phyloP scores from a whole-genome alignment of 805 yeast genomes.

The Metschnikowia amazonensis region DNA sequence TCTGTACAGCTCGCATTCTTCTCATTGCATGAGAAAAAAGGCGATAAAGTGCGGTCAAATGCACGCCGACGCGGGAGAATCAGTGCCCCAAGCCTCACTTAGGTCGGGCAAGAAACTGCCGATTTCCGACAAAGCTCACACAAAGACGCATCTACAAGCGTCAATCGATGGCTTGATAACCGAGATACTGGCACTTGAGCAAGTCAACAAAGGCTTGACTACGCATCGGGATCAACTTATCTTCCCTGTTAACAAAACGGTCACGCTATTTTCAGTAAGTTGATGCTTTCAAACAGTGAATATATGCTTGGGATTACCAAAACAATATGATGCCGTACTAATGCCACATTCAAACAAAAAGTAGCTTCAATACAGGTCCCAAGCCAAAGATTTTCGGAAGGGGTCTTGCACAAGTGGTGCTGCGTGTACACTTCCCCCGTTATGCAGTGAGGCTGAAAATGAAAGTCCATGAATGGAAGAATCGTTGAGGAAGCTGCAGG shows the following conservation, averaged over 20 bases:
- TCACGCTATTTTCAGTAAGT: no score
- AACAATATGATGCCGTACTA: not conserved
- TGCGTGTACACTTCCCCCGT: not conserved
- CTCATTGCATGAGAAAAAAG: not conserved
- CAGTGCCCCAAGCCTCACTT: not conserved
- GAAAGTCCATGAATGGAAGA: not conserved
- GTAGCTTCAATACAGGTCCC: no score
- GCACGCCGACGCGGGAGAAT: not conserved
- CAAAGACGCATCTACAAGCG: no score
- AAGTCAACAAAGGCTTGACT: no score
- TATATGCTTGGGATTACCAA: no score
- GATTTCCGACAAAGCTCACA: not conserved
- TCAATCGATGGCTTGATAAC: not conserved
- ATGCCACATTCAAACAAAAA: not conserved
- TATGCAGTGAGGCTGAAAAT: not conserved
- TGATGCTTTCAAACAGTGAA: no score
- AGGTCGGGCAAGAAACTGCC: not conserved
- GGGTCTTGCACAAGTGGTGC: not conserved
- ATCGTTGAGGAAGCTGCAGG: not conserved
- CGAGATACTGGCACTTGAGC: not conserved
- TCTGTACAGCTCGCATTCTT: not conserved
- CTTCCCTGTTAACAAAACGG: no score
- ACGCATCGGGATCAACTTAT: no score
- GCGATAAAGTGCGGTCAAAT: not conserved
- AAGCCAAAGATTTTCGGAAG: no score